Conservation (phyloP, 139 green algal genomes). For the Deuterostichococcus epilithicus region DNA sequence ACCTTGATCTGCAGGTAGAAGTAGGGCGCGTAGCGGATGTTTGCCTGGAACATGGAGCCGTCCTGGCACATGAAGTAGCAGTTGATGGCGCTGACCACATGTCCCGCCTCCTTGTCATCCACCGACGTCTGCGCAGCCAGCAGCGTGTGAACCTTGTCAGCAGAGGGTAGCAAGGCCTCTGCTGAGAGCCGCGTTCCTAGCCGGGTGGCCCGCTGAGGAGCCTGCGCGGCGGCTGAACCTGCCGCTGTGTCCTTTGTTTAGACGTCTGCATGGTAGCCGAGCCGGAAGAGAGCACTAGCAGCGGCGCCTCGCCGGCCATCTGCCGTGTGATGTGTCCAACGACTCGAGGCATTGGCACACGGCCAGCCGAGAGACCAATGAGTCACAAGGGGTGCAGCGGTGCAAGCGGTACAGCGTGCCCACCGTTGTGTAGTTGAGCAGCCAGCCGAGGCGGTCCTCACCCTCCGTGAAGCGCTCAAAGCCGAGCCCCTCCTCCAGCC, state of each 20-base stretch:
- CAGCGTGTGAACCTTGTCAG: neutral
- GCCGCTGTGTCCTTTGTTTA: too few relatives aligned
- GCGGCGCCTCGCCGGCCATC: too few relatives aligned
- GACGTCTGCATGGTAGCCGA: too few relatives aligned
- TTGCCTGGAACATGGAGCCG: constrained; percentile 89
- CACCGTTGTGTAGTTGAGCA: constrained; percentile 87
- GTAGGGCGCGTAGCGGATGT: constrained; percentile 82
- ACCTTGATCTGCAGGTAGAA: constrained; percentile 86
- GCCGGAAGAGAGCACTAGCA: too few relatives aligned
- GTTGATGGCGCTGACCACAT: constrained; percentile 68
- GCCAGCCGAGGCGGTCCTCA: constrained; percentile 80
- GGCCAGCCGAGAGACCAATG: too few relatives aligned
- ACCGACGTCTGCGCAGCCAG: constrained; percentile 56
- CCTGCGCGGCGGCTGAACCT: too few relatives aligned
- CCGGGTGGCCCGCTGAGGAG: neutral
- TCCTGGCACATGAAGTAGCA: constrained; percentile 97
- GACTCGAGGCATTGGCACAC: too few relatives aligned
- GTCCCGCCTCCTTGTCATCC: constrained; percentile 76
- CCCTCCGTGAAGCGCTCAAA: constrained; percentile 71
- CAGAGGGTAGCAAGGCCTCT: neutral
- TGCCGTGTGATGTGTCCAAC: too few relatives aligned
- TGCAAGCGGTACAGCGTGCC: too few relatives aligned
- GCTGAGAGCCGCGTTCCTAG: neutral
- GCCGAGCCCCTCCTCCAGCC: constrained; percentile 64
- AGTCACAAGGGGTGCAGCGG: too few relatives aligned